Evolutionary conservation across 257 asterid genomes (phyloP), one percentile per base, ranked within the genome.

Genomic region (Nemophila menziesii): DNA sequence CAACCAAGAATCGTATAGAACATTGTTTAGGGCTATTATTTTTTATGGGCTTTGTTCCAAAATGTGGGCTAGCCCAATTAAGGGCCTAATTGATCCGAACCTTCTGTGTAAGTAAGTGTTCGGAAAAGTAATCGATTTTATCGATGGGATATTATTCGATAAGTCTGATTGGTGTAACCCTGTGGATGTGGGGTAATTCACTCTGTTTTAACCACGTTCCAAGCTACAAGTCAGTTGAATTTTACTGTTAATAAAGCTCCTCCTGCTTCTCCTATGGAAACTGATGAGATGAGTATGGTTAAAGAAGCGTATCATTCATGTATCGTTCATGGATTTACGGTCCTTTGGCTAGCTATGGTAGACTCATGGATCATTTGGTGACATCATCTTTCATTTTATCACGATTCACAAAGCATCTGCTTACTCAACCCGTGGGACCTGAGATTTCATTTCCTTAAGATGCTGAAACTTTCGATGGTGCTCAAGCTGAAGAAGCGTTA

Each of bases 211-310:
- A 82, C 94, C 42, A 82, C 94, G 20, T 86, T 82, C 64, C 94
- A 74, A 73, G 94, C 97, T 50, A 86, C 97, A 38, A 79, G 94
- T 61, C 92, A 86, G 48, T 73, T 86, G 76, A 92, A 86, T 56
- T 72, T 59, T 66, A 67, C 79, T 51, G 66, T 79, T 43, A 80
- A 70, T 45, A 65, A 84, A 51, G 67, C 68, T 63, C 97, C 93
- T 49, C 96, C 92, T 47, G 69, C 94, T 46, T 86, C 97, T 64
- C 94, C 93, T 20, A 86, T 86, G 97, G 94, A 86, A 69, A 86
- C 93, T 49, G 97, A 86, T 52, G 97, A 82, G 49, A 87, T 79
- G 55, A 43, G 39, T 54, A 22, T 52, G 29, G 61, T 44, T 36
- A 80, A 77, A 55, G 92, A 73, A 53, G 56, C 64, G 12, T 79